Base-by-base conservation (phyloP, 177 flowering plant species). In the Vitis hybrid region DNA sequence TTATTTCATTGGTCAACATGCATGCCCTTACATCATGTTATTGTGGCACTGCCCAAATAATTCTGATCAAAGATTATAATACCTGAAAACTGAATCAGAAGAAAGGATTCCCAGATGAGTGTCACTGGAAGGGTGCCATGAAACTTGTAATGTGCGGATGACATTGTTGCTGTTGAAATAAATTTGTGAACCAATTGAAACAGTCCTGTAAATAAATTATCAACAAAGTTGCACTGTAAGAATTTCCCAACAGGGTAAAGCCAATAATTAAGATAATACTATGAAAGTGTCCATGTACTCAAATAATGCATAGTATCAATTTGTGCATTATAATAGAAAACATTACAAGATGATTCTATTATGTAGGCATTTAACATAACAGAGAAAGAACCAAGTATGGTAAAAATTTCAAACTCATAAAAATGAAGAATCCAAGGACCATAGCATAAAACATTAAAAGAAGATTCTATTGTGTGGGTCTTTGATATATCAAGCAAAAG, bases 41-140 rank as follows among this genome's bases (percentile, higher is more conserved):
- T 12, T 2, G 3, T 2, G 3, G 18, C 60, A 51, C 49, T 14
- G 19, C 12, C 53, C 45, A 52, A 7, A 51, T 11, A 51, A 59
- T 48, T 48, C 19, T 5, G 58, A 64, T 57, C 3, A 14, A 55
- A 52, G 12, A 49, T 13, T 19, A 1, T 3, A 2, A 50, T 80
- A 94, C 98, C 98, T 91, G 88, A 94, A 93, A 76, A 94, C 92
- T 56, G 94, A 88, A 84, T 94, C 98, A 58, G 95, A 91, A 64
- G 98, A 91, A 68, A 92, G 93, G 59, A 94, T 70, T 57, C 95
- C 98, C 59, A 94, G 39, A 81, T 94, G 97, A 45, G 84, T 85
- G 69, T 91, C 90, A 73, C 95, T 88, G 60, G 74, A 78, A 67
- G 98, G 97, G 76, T 94, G 97, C 98, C 97, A 94, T 52, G 71